Conservation (phyloP, 1,139 yeast species). For the Hanseniaspora gamundiae region DNA sequence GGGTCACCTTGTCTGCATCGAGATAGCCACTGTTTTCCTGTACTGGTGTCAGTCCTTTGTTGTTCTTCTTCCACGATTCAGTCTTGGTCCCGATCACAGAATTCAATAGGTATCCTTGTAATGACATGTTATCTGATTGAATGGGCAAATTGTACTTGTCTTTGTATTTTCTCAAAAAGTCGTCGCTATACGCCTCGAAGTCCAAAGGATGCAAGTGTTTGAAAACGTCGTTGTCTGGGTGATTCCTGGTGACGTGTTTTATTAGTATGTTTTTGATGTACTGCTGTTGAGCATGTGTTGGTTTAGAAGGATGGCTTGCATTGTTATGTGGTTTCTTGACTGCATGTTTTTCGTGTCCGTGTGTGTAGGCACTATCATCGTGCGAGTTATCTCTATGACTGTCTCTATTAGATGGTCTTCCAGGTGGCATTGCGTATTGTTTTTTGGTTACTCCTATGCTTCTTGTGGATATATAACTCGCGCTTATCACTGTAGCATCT, state of each 20-base stretch:
- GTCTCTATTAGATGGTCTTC: conserved; percentile 1
- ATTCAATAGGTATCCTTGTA: conserved; percentile 22
- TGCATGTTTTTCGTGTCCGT: neutral
- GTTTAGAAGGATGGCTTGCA: neutral
- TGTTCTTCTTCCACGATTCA: conserved; percentile 12
- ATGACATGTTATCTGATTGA: conserved; percentile 20
- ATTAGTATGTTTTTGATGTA: neutral
- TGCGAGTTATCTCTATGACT: neutral
- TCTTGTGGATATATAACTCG: neutral
- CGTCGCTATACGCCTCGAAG: conserved; percentile 21
- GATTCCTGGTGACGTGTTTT: neutral
- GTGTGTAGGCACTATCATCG: neutral
- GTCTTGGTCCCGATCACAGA: conserved; percentile 23
- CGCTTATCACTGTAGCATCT: no score
- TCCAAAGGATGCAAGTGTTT: conserved; percentile 9
- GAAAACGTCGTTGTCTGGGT: neutral
- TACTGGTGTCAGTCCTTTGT: conserved; percentile 1
- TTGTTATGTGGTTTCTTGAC: neutral
- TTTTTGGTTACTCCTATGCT: neutral
- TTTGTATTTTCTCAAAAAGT: conserved; percentile 22
- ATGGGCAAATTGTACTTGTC: conserved; percentile 19
- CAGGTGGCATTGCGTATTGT: neutral
- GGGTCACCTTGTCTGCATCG: conserved; percentile 6
- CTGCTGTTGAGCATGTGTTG: conserved; percentile 1
- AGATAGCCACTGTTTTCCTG: neutral